These are phyloP conservation scores for Immersiella caudata DNA, from an alignment of 495 filamentous ascomycete species.

Conservation along the genomic window DNA sequence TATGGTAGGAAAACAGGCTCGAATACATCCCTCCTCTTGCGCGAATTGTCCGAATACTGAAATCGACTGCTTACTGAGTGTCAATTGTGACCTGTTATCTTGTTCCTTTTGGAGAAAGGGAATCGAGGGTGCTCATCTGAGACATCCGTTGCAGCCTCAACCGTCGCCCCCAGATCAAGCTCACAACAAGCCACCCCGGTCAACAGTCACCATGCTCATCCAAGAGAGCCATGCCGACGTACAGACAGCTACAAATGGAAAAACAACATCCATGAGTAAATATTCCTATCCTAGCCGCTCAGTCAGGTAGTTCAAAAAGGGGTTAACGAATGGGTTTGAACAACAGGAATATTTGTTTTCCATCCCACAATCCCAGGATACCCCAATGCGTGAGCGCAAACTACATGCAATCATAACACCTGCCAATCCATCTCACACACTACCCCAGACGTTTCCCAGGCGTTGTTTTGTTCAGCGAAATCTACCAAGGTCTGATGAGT, in stretches of 20 bases:
- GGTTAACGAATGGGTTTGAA: not conserved
- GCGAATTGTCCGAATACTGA: not conserved
- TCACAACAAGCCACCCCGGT: slow-evolving; percentile 1
- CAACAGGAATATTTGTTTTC: slow-evolving; percentile 80
- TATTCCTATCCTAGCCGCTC: not conserved
- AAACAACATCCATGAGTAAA: slow-evolving; percentile 52
- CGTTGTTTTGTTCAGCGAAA: slow-evolving; percentile 90
- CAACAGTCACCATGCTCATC: slow-evolving; percentile 44
- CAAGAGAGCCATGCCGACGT: slow-evolving; percentile 50
- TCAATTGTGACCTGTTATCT: not conserved
- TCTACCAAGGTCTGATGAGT: slow-evolving; percentile 89
- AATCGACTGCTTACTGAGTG: not conserved
- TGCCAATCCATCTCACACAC: not conserved
- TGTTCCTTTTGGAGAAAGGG: not conserved
- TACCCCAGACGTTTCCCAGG: slow-evolving; percentile 74
- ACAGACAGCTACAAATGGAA: slow-evolving; percentile 46
- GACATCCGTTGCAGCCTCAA: not conserved
- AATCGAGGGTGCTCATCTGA: not conserved
- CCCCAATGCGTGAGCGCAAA: slow-evolving; percentile 65
- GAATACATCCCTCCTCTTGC: not conserved
- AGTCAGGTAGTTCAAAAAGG: not conserved
- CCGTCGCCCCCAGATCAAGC: not conserved
- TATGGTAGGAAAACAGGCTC: not conserved
- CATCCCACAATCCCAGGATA: slow-evolving; percentile 83
- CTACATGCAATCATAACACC: not conserved